A percentile compares a stretch with the other conserved stretches of the same genome.
Conservation (phyloP, 768 basidiomycete species). For the Mycena galericulata region DNA sequence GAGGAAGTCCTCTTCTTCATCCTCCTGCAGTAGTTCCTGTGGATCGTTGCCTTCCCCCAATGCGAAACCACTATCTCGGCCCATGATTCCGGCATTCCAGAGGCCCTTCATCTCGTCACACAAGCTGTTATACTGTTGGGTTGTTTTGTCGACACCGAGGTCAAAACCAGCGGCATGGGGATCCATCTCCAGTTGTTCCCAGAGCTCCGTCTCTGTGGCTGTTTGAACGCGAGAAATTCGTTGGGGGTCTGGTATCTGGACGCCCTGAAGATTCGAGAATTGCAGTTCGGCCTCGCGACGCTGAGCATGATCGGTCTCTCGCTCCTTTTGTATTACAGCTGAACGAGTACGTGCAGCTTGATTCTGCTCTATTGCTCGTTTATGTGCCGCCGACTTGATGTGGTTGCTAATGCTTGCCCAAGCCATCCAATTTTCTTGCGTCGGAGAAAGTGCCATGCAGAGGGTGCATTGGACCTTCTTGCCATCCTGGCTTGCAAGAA, state of each 20-base stretch:
- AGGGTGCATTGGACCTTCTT: not conserved
- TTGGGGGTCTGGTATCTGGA: not conserved
- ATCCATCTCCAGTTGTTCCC: not conserved
- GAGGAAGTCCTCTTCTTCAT: slow-evolving; percentile 9
- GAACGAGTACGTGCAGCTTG: too few species aligned
- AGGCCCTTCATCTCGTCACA: not conserved
- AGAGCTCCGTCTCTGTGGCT: slow-evolving; percentile 2
- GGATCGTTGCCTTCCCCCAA: not conserved
- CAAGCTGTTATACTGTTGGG: not conserved
- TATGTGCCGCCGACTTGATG: not conserved
- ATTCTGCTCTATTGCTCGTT: not conserved
- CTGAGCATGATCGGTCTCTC: not conserved
- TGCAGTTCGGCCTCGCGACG: not conserved
- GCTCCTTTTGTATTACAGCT: not conserved
- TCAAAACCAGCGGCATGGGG: not conserved
- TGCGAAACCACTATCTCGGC: not conserved
- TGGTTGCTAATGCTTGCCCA: not conserved
- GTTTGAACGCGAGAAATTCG: not conserved
- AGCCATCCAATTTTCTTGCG: not conserved
- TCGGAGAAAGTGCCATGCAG: not conserved
- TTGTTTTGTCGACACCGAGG: not conserved
- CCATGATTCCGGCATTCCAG: slow-evolving; percentile 13
- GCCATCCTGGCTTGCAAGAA: not conserved
- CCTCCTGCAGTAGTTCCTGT: not conserved
- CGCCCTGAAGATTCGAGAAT: not conserved